Conservation (phyloP, 1,284 basidiomycete species). For the Macrocybe sp. region DNA sequence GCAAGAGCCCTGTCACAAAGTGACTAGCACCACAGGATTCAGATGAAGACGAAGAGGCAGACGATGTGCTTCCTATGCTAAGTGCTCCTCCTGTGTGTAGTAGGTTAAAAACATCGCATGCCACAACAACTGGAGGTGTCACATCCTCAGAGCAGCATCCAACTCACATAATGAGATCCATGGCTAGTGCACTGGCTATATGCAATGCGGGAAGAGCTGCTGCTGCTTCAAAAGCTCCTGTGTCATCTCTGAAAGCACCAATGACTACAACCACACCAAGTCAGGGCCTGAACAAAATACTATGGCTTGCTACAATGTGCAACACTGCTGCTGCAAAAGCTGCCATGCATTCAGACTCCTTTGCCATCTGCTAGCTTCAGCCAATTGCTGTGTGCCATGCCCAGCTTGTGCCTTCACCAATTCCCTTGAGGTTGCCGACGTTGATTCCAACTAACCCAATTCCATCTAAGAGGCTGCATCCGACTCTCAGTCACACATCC, state of each 20-base stretch:
- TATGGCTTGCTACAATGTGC: constrained; percentile 54
- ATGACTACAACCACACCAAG: constrained; percentile 13
- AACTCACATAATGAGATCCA: constrained; percentile 67
- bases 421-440: constrained; percentile 71
- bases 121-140: constrained; percentile 37
- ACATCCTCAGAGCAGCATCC: constrained; percentile 66
- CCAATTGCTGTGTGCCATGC: constrained; percentile 28
- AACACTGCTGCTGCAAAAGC: constrained; percentile 44
- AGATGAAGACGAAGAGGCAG: constrained; percentile 51
- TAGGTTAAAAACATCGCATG: constrained; percentile 39
- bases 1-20: constrained; percentile 78
- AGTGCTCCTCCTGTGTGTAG: constrained; percentile 37
- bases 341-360: constrained; percentile 30
- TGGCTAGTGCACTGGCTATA: constrained; percentile 43
- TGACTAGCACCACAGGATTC: constrained; percentile 55
- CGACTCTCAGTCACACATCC: constrained; percentile 28
- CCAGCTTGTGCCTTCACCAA: constrained; percentile 47
- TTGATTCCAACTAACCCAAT: constrained; percentile 18
- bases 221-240: constrained; percentile 32
- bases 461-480: constrained; percentile 45
- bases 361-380: constrained; percentile 16
- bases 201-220: constrained; percentile 37
- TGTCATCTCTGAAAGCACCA: constrained; percentile 20
- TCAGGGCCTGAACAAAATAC: constrained; percentile 71
- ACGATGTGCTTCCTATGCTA: constrained; percentile 61